phyloP scores from a whole-genome alignment of 768 basidiomycete genomes.

The Lactarius sanguifluus region DNA sequence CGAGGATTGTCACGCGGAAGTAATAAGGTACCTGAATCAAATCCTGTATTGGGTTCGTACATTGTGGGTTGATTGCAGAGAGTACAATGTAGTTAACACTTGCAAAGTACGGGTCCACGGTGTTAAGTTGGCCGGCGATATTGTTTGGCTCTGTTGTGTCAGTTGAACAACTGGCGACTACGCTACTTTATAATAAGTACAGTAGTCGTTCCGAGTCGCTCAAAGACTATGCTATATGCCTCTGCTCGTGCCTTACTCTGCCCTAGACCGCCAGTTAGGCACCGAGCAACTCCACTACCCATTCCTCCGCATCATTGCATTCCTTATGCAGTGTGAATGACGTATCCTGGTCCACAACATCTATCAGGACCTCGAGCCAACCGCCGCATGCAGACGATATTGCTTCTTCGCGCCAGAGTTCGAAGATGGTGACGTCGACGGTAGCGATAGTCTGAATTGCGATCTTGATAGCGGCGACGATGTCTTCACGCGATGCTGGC shows the following conservation, averaged over 20 bases:
- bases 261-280: conserved; percentile 17
- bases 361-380: conserved; percentile 54
- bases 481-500: conserved; percentile 45
- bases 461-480: conserved; percentile 48
- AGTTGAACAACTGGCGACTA: too few species aligned
- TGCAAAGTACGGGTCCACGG: too few species aligned
- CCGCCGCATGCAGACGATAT: conserved; percentile 56
- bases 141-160: too few species aligned
- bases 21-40: too few species aligned
- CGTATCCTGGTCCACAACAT: conserved; percentile 42
- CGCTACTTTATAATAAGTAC: too few species aligned
- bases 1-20: too few species aligned
- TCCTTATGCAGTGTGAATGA: conserved; percentile 18
- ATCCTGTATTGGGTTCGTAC: too few species aligned
- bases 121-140: too few species aligned
- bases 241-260: background rate
- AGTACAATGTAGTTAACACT: too few species aligned
- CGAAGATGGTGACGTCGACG: conserved; percentile 44
- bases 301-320: conserved; percentile 28
- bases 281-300: conserved; percentile 32
- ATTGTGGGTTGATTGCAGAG: too few species aligned
- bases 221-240: too few species aligned
- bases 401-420: conserved; percentile 47
- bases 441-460: conserved; percentile 58
- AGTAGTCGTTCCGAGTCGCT: too few species aligned